A percentile compares a stretch with the other conserved stretches of the same genome.
These are phyloP conservation scores for Psilocybe subaeruginosa DNA, from an alignment of 768 basidiomycete species.

Conservation along the genomic window DNA sequence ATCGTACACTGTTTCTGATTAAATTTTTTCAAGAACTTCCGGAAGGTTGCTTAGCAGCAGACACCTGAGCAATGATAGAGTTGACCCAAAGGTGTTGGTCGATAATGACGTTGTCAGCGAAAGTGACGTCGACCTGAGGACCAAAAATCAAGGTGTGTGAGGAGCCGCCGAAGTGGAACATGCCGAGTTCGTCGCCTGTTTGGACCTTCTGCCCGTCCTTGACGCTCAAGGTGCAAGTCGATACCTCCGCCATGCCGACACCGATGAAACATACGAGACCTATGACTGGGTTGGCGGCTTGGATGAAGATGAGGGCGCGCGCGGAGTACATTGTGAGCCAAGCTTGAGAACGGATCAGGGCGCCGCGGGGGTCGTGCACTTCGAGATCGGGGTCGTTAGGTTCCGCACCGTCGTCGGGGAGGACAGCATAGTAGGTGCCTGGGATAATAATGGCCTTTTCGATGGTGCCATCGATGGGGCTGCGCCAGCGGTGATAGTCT, in stretches of 20 bases:
- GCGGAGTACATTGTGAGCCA: slow-evolving; percentile 42
- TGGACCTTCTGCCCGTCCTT: slow-evolving; percentile 43
- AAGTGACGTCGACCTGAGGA: slow-evolving; percentile 12
- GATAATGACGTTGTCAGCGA: neutral
- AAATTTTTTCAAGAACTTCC: neutral
- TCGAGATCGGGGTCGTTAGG: slow-evolving; percentile 1
- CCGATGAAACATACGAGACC: slow-evolving; percentile 61
- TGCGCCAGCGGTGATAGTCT: slow-evolving; percentile 67
- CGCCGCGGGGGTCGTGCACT: slow-evolving; percentile 14
- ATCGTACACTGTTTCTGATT: too few relatives aligned
- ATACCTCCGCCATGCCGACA: slow-evolving; percentile 66
- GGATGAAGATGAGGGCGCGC: slow-evolving; percentile 57
- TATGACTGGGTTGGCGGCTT: slow-evolving; percentile 51
- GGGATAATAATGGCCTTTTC: slow-evolving; percentile 45
- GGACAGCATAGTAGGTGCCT: slow-evolving; percentile 50
- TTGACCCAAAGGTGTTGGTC: slow-evolving; percentile 13
- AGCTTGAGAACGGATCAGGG: slow-evolving; percentile 14
- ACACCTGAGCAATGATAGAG: slow-evolving; percentile 13
- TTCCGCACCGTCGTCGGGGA: slow-evolving; percentile 13
- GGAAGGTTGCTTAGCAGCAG: neutral
- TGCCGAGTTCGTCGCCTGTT: slow-evolving; percentile 61
- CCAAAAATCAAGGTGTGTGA: slow-evolving; percentile 16
- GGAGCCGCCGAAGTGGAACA: slow-evolving; percentile 53
- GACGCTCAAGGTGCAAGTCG: slow-evolving; percentile 58
- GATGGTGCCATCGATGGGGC: slow-evolving; percentile 53